Conservation (phyloP, 1,284 basidiomycete species). For the Sphagnurus paluster region DNA sequence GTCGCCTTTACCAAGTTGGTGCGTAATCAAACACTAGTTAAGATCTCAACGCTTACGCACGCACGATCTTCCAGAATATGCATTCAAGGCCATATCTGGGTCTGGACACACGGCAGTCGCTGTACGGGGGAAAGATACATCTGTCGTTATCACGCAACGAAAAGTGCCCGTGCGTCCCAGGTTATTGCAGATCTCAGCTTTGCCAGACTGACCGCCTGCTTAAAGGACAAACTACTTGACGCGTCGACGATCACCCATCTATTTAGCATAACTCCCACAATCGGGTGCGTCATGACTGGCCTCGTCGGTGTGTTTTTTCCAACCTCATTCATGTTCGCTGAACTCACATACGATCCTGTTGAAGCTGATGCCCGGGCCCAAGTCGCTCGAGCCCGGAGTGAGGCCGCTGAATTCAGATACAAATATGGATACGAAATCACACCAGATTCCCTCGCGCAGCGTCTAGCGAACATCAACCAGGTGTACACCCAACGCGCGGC, state of each 20-base stretch:
- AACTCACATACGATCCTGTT: conserved; percentile 4
- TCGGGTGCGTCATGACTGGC: conserved; percentile 98
- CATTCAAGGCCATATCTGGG: conserved; percentile 98
- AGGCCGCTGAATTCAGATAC: conserved; percentile 95
- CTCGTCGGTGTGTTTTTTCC: conserved; percentile 70
- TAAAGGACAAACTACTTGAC: conserved; percentile 96
- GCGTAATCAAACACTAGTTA: conserved; percentile 33
- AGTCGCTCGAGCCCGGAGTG: conserved; percentile 83
- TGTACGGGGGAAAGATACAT: conserved; percentile 91
- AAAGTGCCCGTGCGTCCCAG: conserved; percentile 84
- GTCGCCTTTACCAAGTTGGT: conserved; percentile 97
- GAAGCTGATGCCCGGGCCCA: conserved; percentile 93
- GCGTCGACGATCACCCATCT: conserved; percentile 94
- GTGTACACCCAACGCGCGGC: conserved; percentile 97
- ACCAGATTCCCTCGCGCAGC: conserved; percentile 90
- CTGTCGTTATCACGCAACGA: conserved; percentile 96
- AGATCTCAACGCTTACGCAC: conserved; percentile 9
- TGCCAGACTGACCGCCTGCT: conserved; percentile 2
- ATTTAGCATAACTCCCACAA: conserved; percentile 94
- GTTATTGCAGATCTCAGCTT: background rate
- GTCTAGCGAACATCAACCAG: conserved; percentile 98
- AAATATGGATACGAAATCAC: conserved; percentile 99
- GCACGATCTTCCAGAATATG: conserved; percentile 74
- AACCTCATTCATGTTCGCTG: background rate
- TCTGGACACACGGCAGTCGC: conserved; percentile 95